These are phyloP conservation scores for Quercus variabilis DNA, from an alignment of 306 rosid species.

Conservation along the genomic window DNA sequence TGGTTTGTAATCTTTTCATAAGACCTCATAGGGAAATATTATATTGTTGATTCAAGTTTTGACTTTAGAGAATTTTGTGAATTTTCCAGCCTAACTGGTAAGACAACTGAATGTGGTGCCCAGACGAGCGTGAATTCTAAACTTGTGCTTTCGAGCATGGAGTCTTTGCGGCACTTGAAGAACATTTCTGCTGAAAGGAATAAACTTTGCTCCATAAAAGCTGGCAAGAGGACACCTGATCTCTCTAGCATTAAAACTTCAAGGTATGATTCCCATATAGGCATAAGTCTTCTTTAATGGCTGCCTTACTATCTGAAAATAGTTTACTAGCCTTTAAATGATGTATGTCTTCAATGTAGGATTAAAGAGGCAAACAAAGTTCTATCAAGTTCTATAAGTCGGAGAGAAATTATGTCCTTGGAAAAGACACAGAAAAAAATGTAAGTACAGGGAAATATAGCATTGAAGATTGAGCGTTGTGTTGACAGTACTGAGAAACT, in stretches of 20 bases:
- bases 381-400: conserved; percentile 30
- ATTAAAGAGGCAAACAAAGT: conserved; percentile 31
- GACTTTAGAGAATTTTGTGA: conserved; percentile 22
- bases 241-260: conserved; percentile 45
- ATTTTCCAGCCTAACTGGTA: conserved; percentile 40
- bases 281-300: conserved; percentile 2
- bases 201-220: conserved; percentile 39
- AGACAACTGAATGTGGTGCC: conserved; percentile 25
- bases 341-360: conserved; percentile 32
- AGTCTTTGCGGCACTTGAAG: conserved; percentile 37
- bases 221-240: conserved; percentile 39
- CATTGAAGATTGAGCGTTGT: conserved; percentile 31
- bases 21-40: conserved; percentile 10
- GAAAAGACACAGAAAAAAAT: conserved; percentile 27
- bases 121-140: conserved; percentile 38
- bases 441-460: conserved; percentile 31
- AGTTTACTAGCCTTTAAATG: conserved; percentile 16
- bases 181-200: conserved; percentile 39
- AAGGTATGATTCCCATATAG: conserved; percentile 36
- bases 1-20: conserved; percentile 6
- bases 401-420: conserved; percentile 30
- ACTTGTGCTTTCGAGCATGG: conserved; percentile 29
- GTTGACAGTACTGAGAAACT: conserved; percentile 39
- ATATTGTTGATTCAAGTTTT: conserved; percentile 15
- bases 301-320: background rate